Evolutionary conservation across 148 eudicot genomes (phyloP), one percentile per base, ranked within the genome.

Genomic region (Rhododendron ferrugineum): DNA sequence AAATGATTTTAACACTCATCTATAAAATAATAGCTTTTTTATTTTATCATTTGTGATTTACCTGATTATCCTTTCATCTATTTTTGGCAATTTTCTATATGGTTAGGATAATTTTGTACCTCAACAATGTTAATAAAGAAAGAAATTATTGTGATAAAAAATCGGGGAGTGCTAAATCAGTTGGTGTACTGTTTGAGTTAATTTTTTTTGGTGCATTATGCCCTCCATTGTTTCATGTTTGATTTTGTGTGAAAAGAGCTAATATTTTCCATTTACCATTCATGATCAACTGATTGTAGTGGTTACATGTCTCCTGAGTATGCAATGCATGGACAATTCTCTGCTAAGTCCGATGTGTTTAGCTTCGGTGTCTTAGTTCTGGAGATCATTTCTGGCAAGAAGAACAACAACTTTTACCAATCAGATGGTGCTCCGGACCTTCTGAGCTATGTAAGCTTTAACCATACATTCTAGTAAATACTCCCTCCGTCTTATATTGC

Each of bases 291-390:
- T 62, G 15, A 60, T 36, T 50, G 87, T 72, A 86, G 90, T 82
- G 92, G 92, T 81, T 86, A 46, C 14, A 79, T 64, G 34, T 52
- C 74, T 15, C 49, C 82, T 5, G 87, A 93, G 52, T 93, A 91
- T 42, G 90, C 86, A 52, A 58, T 90, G 62, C 85, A 86, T 8
- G 96, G 94, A 37, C 22, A 76, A n/a, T 92, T 89, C 54, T 92
- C 94, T 3, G 88, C 78, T 7, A 92, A 92, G 62, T 91, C 93
- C 0, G 94, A 92, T 84, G 92, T 93, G 23, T 93, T 78, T 70
- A 91, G 96, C 83, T 92, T 92, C 16, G 96, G 93, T 2, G 86
- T 92, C 6, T 64, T 92, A 20, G 64, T 92, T 28, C 50, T 92
- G 85, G 92, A 90, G 85, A 89, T 86, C 7, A 44, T 90, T 22